Conservation (phyloP, 176 grass and related monocot genomes). For the Lolium rigidum region DNA sequence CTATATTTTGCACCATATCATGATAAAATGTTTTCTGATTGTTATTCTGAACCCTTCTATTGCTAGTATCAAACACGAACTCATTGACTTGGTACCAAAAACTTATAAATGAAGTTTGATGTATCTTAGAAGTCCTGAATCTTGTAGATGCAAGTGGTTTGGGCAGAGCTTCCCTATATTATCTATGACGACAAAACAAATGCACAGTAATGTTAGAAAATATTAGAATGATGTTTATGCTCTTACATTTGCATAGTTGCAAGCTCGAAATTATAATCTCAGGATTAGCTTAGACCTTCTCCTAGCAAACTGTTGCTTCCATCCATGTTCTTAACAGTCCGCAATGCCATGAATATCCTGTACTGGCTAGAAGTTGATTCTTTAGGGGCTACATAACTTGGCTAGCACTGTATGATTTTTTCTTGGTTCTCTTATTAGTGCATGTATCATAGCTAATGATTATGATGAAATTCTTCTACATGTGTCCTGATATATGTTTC, state of each 20-base stretch:
- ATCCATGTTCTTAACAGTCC: conserved; percentile 1
- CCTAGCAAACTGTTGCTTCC: background rate
- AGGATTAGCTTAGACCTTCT: background rate
- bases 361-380: background rate
- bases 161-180: background rate
- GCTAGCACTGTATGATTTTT: background rate
- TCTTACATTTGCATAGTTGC: conserved; percentile 25
- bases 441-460: too few species aligned
- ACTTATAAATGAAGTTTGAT: background rate
- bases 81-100: background rate
- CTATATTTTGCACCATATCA: conserved; percentile 1
- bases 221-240: conserved; percentile 15
- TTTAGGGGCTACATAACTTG: conserved; percentile 24
- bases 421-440: too few species aligned
- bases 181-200: background rate
- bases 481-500: too few species aligned
- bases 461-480: too few species aligned
- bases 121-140: background rate
- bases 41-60: background rate
- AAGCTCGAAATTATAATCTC: background rate
- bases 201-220: background rate
- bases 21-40: background rate
- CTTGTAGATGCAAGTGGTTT: conserved; percentile 36
- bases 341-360: background rate
- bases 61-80: background rate